phyloP scores from a whole-genome alignment of 805 yeast species.

The Spencermartinsiella europaea region DNA sequence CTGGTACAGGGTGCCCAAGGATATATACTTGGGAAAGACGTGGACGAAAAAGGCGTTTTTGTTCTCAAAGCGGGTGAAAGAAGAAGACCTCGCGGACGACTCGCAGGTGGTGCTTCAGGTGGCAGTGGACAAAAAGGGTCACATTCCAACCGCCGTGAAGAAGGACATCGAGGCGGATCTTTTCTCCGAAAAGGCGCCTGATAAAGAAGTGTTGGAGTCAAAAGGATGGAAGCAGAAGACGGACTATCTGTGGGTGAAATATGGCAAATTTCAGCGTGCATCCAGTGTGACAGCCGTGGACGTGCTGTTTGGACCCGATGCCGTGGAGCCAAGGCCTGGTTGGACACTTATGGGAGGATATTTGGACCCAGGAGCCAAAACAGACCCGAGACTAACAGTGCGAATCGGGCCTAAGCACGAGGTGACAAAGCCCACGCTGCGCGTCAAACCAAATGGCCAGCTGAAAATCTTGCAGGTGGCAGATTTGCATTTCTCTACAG shows the following conservation, averaged over 20 bases:
- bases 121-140: conserved; percentile 8
- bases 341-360: conserved; percentile 46
- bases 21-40: conserved; percentile 37
- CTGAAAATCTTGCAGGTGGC: conserved; percentile 86
- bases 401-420: conserved; percentile 11
- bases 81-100: conserved; percentile 14
- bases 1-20: conserved; percentile 45
- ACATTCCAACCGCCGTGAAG: conserved; percentile 21
- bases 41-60: conserved; percentile 43
- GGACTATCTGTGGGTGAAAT: conserved; percentile 57
- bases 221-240: conserved; percentile 26
- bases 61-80: conserved; percentile 25
- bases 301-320: conserved; percentile 65
- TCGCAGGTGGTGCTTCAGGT: conserved; percentile 14
- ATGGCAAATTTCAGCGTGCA: conserved; percentile 37
- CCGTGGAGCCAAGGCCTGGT: conserved; percentile 69
- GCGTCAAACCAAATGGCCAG: conserved; percentile 39
- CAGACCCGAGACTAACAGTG: conserved; percentile 26
- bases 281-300: conserved; percentile 54
- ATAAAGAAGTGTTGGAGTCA: conserved; percentile 12
- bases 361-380: conserved; percentile 20
- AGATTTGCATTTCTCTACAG: conserved; percentile 86
- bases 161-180: conserved; percentile 15
- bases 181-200: conserved; percentile 20
- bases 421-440: conserved; percentile 30